Evolutionary conservation across 2,329 filamentous ascomycete species (phyloP).

Genomic region (Chaetomiaceae sp.): DNA sequence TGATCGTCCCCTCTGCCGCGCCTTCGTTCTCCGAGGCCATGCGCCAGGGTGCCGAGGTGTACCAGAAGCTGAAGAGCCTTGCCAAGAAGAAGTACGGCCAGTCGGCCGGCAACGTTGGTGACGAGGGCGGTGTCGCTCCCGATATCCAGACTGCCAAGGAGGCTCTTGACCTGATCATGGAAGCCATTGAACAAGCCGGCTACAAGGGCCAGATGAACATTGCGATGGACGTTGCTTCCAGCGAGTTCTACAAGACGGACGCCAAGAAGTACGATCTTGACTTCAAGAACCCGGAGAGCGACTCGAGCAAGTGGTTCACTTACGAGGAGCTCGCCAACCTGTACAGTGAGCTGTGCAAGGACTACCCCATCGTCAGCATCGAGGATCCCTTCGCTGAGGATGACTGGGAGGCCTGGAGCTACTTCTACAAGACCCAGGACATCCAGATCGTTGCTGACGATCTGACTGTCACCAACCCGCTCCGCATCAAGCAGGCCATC

Average conservation of each 20-base stretch:
- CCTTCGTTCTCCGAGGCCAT: slow-evolving; percentile 92
- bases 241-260: slow-evolving; percentile 97
- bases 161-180: slow-evolving; percentile 92
- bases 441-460: slow-evolving; percentile 99
- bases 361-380: slow-evolving; percentile 98
- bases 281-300: slow-evolving; percentile 99
- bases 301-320: slow-evolving; percentile 95
- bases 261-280: slow-evolving; percentile 99
- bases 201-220: slow-evolving; percentile 97
- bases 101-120: slow-evolving; percentile 97
- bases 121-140: slow-evolving; percentile 98
- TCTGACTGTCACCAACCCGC: slow-evolving; percentile 97
- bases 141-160: slow-evolving; percentile 97
- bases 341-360: slow-evolving; percentile 81
- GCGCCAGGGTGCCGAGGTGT: slow-evolving; percentile 94
- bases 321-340: slow-evolving; percentile 94
- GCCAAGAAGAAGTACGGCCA: slow-evolving; percentile 99
- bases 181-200: slow-evolving; percentile 89
- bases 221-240: slow-evolving; percentile 98
- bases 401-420: slow-evolving; percentile 99
- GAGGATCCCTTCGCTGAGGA: slow-evolving; percentile 99
- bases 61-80: slow-evolving; percentile 93
- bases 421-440: slow-evolving; percentile 99
- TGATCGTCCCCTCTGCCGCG: slow-evolving; percentile 82
- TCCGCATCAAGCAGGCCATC: slow-evolving; percentile 99